phyloP scores from a whole-genome alignment of 768 basidiomycete species.

The Lentinula raphanica region DNA sequence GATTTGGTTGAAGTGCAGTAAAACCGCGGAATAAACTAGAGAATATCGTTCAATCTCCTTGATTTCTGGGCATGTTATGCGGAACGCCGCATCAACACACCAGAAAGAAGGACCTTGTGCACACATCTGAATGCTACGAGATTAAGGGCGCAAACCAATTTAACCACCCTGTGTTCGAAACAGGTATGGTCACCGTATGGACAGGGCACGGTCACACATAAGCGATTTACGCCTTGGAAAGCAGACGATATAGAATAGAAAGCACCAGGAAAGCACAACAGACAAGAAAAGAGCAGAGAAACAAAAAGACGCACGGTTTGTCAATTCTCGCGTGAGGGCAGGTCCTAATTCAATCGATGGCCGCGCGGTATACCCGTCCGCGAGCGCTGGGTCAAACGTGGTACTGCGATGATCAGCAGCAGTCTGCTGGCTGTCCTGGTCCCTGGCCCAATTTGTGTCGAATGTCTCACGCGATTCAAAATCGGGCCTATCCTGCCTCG shows the following conservation, averaged over 20 bases:
- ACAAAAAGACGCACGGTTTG: constrained; percentile 50
- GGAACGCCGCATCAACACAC: neutral
- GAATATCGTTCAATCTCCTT: neutral
- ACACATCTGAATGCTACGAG: neutral
- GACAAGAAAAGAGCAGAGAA: neutral
- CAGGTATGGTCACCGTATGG: neutral
- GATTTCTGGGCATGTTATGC: neutral
- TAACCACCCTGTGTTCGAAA: neutral
- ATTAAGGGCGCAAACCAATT: neutral
- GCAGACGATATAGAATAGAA: too few relatives aligned
- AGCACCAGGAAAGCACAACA: constrained; percentile 1
- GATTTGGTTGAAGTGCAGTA: neutral
- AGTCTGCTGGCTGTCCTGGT: neutral
- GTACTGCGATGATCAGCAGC: neutral
- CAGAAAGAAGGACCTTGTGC: neutral
- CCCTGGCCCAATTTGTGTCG: neutral
- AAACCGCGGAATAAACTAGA: neutral
- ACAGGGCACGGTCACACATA: neutral
- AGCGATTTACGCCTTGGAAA: too few relatives aligned
- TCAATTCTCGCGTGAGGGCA: constrained; percentile 64
- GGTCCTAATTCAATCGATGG: constrained; percentile 49
- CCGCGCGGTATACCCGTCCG: constrained; percentile 26
- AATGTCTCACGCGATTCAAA: neutral
- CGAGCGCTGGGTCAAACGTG: neutral
- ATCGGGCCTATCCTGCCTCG: neutral